Evolutionary conservation across 1,284 basidiomycete genomes (phyloP), one percentile per base, ranked within the genome.

Genomic region (Boletellus deceptivus): DNA sequence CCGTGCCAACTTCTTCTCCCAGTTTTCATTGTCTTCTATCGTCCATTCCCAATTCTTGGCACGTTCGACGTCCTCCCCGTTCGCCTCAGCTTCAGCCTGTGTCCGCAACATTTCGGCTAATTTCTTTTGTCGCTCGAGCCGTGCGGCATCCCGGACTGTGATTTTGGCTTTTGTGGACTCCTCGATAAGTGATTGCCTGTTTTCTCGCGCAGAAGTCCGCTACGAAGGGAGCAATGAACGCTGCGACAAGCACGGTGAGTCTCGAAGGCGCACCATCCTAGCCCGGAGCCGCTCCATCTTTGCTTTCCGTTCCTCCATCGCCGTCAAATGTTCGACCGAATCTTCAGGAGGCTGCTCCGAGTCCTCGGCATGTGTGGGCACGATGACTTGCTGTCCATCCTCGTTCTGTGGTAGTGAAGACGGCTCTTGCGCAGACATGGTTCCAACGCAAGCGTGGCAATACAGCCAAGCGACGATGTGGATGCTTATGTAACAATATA

Each of bases 11-110:
- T 62, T 62, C 46, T 62, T 62, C 40, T 62, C 63, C 60, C 60
- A 62, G 17, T 66, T 66, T 29, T 66, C 60, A 17, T 66, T 62
- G 24, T 62, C 60, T 24, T 62, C 60, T 52, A 62, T 62, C 11
- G 60, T 62, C 60, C 60, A 66, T n/a, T 63, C 61, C 61, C 61
- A 63, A 36, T 63, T 65, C 53, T 62, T 66, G 36, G 49, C 52
- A 7, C 60, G 63, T 42, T 96, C 95, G 95, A 55, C 82, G 74
- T 60, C 98, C 85, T 88, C 91, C 13, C 95, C 96, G 1, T 79
- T 75, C 55, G 93, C 93, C 64, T 89, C 86, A 0, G 93, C 91
- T 58, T 96, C 91, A 3, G 89, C 84, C 71, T 95, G 93, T 56
- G 84, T 75, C 9, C 93, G 83, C 55, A 98, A 69, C n/a, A 78